phyloP scores from a whole-genome alignment of 2,329 filamentous ascomycete species.

The Fusarium piperis region DNA sequence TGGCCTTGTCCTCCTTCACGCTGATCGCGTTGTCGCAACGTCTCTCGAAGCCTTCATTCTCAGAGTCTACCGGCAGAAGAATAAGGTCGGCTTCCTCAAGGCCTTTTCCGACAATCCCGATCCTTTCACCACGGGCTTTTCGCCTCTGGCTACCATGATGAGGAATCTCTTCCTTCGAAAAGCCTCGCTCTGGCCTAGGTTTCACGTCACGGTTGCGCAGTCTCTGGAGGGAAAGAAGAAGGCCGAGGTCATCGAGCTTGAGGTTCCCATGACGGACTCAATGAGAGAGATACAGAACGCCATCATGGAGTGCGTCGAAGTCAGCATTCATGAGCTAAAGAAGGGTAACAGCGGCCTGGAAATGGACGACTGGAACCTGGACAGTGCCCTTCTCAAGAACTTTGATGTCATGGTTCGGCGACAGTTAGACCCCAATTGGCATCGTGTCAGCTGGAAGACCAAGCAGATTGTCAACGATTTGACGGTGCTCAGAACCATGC shows the following conservation, averaged over 20 bases:
- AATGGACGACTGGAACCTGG: slow-evolving; percentile 96
- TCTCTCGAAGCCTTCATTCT: slow-evolving; percentile 95
- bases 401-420: slow-evolving; percentile 90
- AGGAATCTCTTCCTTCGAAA: slow-evolving; percentile 88
- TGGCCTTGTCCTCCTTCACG: slow-evolving; percentile 86
- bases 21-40: slow-evolving; percentile 85
- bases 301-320: slow-evolving; percentile 94
- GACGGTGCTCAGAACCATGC: slow-evolving; percentile 81
- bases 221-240: slow-evolving; percentile 92
- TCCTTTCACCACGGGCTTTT: slow-evolving; percentile 87
- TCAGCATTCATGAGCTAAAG: slow-evolving; percentile 91
- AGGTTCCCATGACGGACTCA: slow-evolving; percentile 92
- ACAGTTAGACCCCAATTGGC: slow-evolving; percentile 96
- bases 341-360: slow-evolving; percentile 90
- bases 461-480: slow-evolving; percentile 93
- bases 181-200: slow-evolving; percentile 90
- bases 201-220: slow-evolving; percentile 89
- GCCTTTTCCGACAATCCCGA: slow-evolving; percentile 96
- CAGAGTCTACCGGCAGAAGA: slow-evolving; percentile 92
- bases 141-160: slow-evolving; percentile 89
- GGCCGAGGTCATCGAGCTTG: slow-evolving; percentile 95
- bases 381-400: slow-evolving; percentile 90
- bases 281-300: slow-evolving; percentile 96
- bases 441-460: slow-evolving; percentile 93
- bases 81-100: slow-evolving; percentile 93